Base-by-base conservation (phyloP, 2,329 filamentous ascomycete species). In the Diaporthe sp. region DNA sequence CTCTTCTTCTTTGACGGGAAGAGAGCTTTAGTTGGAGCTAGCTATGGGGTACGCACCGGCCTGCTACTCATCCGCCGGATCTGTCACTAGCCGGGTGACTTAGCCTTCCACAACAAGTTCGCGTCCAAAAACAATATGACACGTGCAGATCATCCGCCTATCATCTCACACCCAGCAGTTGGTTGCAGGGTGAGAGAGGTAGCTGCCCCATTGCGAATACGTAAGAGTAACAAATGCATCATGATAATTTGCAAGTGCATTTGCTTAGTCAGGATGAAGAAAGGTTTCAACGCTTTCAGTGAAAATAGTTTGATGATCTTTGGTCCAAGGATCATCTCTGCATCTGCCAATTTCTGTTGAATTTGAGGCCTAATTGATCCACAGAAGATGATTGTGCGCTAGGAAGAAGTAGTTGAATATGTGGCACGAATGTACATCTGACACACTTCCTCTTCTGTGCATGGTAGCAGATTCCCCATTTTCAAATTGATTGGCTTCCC, bases 1-100 rank as follows among this genome's bases (percentile, higher is more conserved):
- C 42, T 10, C 19, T 19, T 65, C 42, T 19, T 65, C 61, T 65
- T 65, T 65, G 42, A 65, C 25, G 22, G 37, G 37, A 39, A 39
- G 12, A 39, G 37, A 39, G 37, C 37, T 39, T 34, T 10, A 65
- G 59, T 46, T 65, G 59, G 59, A 8, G 59, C 61, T 65, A 65
- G 28, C 49, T 7, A n/a, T 46, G 61, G 61, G 25, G 19, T 46
- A 8, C 61, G 61, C 61, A 49, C 42, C 61, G 61, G 61, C 61
- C 61, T 65, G 5, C 9, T 34, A 8, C 17, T 65, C 61, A 49
- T 49, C 61, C 61, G 61, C 61, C 61, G 61, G 61, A 65, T 65
- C 17, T 65, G 61, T 65, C 61, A 31, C 61, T 65, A 65, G 61
- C 61, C 61, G 61, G n/a, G 42, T 17, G 42, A 34, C 17, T 65